A percentile compares a stretch with the other conserved stretches of the same genome.
phyloP scores from a whole-genome alignment of 495 filamentous ascomycete genomes.

The Neurospora sp. region DNA sequence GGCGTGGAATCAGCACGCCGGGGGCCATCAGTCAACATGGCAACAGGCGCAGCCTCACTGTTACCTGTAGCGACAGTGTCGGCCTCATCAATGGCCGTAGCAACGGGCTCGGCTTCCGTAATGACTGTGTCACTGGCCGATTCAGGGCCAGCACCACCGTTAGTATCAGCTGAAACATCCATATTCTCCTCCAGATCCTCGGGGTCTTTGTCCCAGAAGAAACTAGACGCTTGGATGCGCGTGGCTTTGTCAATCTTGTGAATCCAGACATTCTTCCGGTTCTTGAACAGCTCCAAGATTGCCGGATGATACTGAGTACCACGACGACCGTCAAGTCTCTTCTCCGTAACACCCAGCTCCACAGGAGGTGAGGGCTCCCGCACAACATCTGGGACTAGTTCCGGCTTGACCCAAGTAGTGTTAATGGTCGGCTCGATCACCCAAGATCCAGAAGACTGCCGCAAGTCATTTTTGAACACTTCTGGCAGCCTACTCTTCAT shows the following conservation, averaged over 20 bases:
- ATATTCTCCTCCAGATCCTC: not conserved
- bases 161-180: not conserved
- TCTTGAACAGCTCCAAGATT: constrained; percentile 1
- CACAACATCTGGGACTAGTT: not conserved
- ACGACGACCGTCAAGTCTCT: constrained; percentile 4
- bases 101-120: not conserved
- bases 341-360: constrained; percentile 4
- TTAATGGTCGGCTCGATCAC: not conserved
- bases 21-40: not conserved
- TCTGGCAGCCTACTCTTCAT: not conserved
- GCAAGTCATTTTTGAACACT: not conserved
- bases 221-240: not conserved
- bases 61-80: not conserved
- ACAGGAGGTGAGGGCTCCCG: not conserved
- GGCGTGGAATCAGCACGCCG: not conserved
- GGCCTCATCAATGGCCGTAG: not conserved
- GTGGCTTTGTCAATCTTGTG: not conserved
- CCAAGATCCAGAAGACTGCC: not conserved
- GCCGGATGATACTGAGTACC: not conserved
- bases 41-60: not conserved
- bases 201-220: not conserved
- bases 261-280: not conserved
- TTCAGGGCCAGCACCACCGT: not conserved
- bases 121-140: not conserved
- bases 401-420: not conserved